Conservation (phyloP, 78 protist genomes). For the Anaeramoeba ignava region DNA sequence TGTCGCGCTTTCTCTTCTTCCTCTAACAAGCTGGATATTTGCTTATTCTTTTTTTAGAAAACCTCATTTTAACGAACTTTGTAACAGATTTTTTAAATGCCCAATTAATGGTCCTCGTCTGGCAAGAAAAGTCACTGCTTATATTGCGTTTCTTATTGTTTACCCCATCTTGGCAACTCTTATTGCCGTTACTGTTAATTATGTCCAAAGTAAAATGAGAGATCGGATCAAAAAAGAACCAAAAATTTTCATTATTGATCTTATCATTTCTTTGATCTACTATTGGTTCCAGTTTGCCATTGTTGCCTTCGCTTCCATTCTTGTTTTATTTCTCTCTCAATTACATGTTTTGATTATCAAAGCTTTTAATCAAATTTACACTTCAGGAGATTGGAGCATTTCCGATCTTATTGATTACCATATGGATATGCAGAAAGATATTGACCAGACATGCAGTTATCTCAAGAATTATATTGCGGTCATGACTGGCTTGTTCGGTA, state of each 20-base stretch:
- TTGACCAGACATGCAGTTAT: neutral
- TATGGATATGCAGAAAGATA: neutral
- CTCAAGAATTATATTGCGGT: neutral
- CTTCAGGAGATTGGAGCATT: neutral
- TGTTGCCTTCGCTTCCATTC: neutral
- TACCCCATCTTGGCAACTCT: neutral
- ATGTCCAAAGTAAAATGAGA: neutral
- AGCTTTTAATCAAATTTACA: neutral
- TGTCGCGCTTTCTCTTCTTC: neutral
- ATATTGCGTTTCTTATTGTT: neutral
- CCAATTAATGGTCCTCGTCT: neutral
- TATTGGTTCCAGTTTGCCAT: neutral
- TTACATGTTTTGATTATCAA: neutral
- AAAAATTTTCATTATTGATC: neutral
- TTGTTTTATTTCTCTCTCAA: neutral
- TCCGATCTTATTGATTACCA: neutral
- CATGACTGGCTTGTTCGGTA: neutral
- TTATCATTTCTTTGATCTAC: neutral
- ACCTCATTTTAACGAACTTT: neutral
- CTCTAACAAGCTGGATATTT: neutral
- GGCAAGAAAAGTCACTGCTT: neutral
- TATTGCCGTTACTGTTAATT: neutral
- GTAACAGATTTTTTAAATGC: neutral
- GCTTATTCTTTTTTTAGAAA: neutral
- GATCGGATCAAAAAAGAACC: neutral